phyloP scores from a whole-genome alignment of 73 alveolate species.

The Stentor roeselii region DNA sequence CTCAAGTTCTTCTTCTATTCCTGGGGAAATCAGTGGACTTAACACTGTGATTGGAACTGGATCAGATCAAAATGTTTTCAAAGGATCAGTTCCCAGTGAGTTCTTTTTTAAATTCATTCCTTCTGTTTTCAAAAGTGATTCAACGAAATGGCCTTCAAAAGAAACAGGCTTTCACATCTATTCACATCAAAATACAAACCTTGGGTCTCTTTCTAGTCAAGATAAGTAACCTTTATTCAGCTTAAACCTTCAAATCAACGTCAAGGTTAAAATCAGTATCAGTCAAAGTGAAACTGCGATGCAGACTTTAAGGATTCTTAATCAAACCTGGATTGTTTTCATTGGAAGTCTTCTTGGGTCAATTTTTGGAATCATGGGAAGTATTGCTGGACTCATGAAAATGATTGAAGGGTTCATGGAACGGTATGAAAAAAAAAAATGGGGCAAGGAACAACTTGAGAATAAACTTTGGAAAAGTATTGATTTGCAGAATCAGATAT shows the following conservation, averaged over 20 bases:
- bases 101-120: not conserved
- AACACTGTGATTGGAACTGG: not conserved
- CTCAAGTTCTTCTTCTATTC: not conserved
- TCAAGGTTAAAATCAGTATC: not conserved
- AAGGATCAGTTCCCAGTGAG: constrained; percentile 12
- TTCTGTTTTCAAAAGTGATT: not conserved
- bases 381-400: not conserved
- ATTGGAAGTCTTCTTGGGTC: not conserved
- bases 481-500: too few species aligned
- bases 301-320: not conserved
- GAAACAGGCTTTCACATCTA: constrained; percentile 4
- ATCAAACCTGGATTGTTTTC: not conserved
- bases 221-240: not conserved
- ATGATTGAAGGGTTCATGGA: not conserved
- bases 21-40: not conserved
- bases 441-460: not conserved
- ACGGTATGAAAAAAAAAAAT: too few species aligned
- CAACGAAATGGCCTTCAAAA: not conserved
- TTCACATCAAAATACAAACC: too few species aligned
- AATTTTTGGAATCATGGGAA: not conserved
- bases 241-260: too few species aligned
- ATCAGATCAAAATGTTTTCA: not conserved
- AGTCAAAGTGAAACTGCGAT: not conserved
- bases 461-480: too few species aligned
- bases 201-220: not conserved